Conservation (phyloP, 2,329 filamentous ascomycete species). For the Aureobasidium sp. region DNA sequence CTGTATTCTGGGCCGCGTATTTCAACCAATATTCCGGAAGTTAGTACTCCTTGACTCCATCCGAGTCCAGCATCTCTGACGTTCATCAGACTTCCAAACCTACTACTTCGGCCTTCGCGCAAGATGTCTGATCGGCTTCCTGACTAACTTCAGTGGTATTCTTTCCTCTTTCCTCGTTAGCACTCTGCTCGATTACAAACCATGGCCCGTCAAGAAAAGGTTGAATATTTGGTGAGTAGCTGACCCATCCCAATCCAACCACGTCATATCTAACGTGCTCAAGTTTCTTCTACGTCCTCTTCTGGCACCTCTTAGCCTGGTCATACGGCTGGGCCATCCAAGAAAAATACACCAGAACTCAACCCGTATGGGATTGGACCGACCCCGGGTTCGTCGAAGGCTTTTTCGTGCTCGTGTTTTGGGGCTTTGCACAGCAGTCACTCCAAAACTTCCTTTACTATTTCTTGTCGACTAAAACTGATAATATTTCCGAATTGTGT, state of each 20-base stretch:
- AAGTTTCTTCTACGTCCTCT: conserved; percentile 36
- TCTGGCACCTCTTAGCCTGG: conserved; percentile 40
- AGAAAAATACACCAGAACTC: conserved; percentile 39
- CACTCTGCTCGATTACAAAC: conserved; percentile 39
- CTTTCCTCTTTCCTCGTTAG: conserved; percentile 42
- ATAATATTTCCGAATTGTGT: conserved; percentile 48
- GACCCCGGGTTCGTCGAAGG: conserved; percentile 39
- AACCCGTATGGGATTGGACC: conserved; percentile 39
- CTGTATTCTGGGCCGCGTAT: conserved; percentile 39
- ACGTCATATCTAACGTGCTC: not conserved
- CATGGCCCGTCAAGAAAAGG: conserved; percentile 35
- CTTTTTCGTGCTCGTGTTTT: conserved; percentile 43
- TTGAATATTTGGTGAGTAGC: conserved; percentile 25
- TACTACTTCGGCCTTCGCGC: conserved; percentile 43
- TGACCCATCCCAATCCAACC: too few species aligned
- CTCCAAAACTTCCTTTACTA: conserved; percentile 53
- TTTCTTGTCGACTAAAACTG: conserved; percentile 47
- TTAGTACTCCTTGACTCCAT: not conserved
- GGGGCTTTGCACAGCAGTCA: conserved; percentile 46
- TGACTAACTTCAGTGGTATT: conserved; percentile 36
- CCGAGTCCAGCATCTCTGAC: not conserved
- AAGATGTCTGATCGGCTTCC: conserved; percentile 42
- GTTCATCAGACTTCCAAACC: conserved; percentile 38
- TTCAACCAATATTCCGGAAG: conserved; percentile 39
- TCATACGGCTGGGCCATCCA: conserved; percentile 43